Evolutionary conservation across 2,329 filamentous ascomycete genomes (phyloP).

Genomic region (Fusarium vanettenii): DNA sequence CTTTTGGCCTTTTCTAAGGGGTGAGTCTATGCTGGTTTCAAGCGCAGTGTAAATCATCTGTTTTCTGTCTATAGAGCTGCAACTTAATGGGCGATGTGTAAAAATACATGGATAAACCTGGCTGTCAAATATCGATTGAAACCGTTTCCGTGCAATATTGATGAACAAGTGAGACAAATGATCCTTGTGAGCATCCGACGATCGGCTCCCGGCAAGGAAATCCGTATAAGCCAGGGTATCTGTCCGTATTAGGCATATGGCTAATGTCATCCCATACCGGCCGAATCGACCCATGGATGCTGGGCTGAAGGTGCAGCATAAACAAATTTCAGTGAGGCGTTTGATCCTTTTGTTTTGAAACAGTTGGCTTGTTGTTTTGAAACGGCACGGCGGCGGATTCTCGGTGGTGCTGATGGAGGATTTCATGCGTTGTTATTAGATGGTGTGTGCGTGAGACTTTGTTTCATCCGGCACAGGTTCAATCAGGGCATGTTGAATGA

Average conservation of each 20-base stretch:
- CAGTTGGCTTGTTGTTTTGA: neutral
- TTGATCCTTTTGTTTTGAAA: neutral
- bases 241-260: neutral
- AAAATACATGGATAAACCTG: neutral
- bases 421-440: constrained; percentile 15
- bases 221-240: neutral
- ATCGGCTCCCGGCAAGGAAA: neutral
- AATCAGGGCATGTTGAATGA: neutral
- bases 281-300: neutral
- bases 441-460: neutral
- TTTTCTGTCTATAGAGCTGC: neutral
- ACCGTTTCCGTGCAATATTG: neutral
- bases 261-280: neutral
- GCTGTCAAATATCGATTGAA: neutral
- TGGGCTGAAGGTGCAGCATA: neutral
- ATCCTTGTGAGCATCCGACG: neutral
- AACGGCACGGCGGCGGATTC: neutral
- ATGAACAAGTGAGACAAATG: neutral
- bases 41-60: neutral
- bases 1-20: constrained; percentile 24
- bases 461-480: constrained; percentile 6
- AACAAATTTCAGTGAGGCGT: constrained; percentile 7
- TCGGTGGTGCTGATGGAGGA: neutral
- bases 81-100: neutral
- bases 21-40: neutral